phyloP scores from a whole-genome alignment of 257 asterid species.

The Solanum ossicruentum region DNA sequence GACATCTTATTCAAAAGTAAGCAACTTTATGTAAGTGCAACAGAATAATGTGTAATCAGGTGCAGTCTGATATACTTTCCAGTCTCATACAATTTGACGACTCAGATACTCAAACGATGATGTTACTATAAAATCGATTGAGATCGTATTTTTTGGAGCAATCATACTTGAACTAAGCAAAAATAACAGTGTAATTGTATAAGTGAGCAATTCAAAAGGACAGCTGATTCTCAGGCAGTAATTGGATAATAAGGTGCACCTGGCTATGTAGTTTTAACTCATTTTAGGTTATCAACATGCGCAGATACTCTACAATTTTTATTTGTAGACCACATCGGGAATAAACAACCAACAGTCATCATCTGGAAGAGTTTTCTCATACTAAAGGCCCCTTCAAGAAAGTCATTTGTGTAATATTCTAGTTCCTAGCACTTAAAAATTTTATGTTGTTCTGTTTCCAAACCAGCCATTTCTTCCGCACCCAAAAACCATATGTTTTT shows the following conservation, averaged over 20 bases:
- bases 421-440: background rate
- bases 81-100: background rate
- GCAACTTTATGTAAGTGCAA: background rate
- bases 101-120: background rate
- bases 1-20: background rate
- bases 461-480: background rate
- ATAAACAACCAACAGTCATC: background rate
- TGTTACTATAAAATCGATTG: background rate
- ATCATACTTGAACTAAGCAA: background rate
- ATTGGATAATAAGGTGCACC: background rate
- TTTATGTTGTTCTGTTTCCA: background rate
- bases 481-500: background rate
- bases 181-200: background rate
- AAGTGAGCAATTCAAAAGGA: background rate
- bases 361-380: background rate
- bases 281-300: background rate
- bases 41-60: background rate
- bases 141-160: background rate
- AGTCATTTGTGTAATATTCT: background rate
- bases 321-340: background rate
- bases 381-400: background rate
- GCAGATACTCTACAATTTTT: background rate
- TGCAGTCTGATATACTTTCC: background rate
- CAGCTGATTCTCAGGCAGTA: background rate
- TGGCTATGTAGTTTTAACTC: background rate